These are phyloP conservation scores for Pelagomonas calceolata DNA, from an alignment of 108 stramenopile genomes.

Conservation along the genomic window DNA sequence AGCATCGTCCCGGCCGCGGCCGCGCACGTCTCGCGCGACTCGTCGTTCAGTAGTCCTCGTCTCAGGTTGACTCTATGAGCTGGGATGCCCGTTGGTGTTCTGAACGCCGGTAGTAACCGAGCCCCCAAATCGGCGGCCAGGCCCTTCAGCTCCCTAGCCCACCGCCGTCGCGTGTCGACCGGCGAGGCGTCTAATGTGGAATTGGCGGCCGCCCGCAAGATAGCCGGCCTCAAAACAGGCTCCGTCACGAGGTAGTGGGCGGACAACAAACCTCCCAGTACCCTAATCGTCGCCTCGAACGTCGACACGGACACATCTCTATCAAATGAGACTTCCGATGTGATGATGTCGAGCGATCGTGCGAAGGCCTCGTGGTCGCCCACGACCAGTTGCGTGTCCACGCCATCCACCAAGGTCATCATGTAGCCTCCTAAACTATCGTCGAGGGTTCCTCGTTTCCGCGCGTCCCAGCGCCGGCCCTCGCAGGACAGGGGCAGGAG, in stretches of 20 bases:
- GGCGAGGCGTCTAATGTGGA: neutral
- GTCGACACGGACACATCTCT: constrained; percentile 38
- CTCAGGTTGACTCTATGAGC: constrained; percentile 37
- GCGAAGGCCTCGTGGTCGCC: constrained; percentile 21
- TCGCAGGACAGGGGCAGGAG: constrained; percentile 33
- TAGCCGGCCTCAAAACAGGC: neutral
- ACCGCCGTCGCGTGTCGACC: constrained; percentile 13
- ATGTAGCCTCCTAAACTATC: constrained; percentile 33
- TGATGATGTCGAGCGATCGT: constrained; percentile 7
- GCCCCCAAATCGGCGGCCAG: constrained; percentile 37
- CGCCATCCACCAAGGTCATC: constrained; percentile 38
- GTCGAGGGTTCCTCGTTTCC: constrained; percentile 33
- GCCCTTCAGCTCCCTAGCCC: constrained; percentile 29
- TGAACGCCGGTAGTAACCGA: constrained; percentile 43
- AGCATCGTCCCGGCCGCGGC: constrained; percentile 41
- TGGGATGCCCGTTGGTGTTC: constrained; percentile 37
- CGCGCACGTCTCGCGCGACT: constrained; percentile 28
- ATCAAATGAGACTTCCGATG: constrained; percentile 24
- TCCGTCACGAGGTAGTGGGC: constrained; percentile 32
- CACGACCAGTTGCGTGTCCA: constrained; percentile 38
- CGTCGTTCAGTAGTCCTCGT: constrained; percentile 16
- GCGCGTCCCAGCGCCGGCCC: constrained; percentile 24
- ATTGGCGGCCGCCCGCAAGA: neutral
- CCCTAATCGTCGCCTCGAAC: constrained; percentile 48
- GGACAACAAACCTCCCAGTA: constrained; percentile 43